Percentiles rank a stretch among this genome's conserved stretches.
Conservation (phyloP, 2,329 filamentous ascomycete genomes). For the Cladosporium phlei region DNA sequence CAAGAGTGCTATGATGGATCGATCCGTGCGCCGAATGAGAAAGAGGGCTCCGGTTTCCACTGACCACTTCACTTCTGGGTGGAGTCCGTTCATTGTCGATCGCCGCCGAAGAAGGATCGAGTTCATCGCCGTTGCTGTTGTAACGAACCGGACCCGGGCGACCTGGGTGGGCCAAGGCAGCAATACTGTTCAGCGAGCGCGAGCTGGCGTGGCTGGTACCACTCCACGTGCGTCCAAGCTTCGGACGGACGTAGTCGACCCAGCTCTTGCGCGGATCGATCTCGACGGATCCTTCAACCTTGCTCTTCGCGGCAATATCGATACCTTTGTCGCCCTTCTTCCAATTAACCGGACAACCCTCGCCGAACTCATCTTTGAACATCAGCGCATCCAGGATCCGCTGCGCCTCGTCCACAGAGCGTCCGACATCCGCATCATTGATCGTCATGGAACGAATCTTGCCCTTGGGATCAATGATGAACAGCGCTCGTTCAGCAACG, state of each 20-base stretch:
- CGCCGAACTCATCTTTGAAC: slow-evolving; percentile 40
- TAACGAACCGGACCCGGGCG: slow-evolving; percentile 2
- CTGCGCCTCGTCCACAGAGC: slow-evolving; percentile 60
- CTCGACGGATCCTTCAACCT: slow-evolving; percentile 25
- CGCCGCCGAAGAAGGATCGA: background rate
- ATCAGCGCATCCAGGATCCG: slow-evolving; percentile 52
- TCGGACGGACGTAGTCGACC: slow-evolving; percentile 31
- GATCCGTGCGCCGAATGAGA: background rate
- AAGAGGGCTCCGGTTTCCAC: background rate
- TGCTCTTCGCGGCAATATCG: slow-evolving; percentile 21
- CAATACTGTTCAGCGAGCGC: slow-evolving; percentile 7
- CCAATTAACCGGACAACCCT: slow-evolving; percentile 34
- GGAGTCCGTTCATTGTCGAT: background rate
- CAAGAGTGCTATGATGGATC: background rate
- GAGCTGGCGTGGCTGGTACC: slow-evolving; percentile 18
- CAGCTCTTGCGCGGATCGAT: slow-evolving; percentile 29
- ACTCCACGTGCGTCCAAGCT: slow-evolving; percentile 28
- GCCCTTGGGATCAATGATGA: slow-evolving; percentile 63
- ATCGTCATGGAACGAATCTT: slow-evolving; percentile 57
- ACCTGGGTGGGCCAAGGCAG: no score
- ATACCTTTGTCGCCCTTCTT: slow-evolving; percentile 30
- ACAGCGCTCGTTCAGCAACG: slow-evolving; percentile 58
- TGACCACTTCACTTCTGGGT: slow-evolving; percentile 2
- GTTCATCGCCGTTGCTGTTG: slow-evolving; percentile 9
- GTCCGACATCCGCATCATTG: slow-evolving; percentile 62